Conservation (phyloP, 352 stramenopile species). For the Phytophthora citricola region DNA sequence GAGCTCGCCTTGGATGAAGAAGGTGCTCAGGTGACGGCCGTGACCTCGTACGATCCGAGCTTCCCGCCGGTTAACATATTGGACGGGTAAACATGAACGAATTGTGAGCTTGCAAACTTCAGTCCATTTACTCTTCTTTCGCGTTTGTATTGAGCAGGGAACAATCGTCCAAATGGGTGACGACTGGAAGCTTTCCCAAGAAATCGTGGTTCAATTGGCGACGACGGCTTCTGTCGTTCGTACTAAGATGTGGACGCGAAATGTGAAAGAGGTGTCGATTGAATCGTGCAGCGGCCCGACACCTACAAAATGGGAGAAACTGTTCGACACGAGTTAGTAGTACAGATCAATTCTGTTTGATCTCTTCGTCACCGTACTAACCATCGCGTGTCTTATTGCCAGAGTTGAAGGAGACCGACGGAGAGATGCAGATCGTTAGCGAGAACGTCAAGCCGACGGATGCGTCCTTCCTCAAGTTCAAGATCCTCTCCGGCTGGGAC, state of each 20-base stretch:
- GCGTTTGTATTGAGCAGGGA: conserved; percentile 43
- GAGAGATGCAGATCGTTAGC: conserved; percentile 83
- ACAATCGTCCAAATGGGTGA: conserved; percentile 81
- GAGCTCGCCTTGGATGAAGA: conserved; percentile 85
- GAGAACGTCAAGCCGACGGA: conserved; percentile 76
- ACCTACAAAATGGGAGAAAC: conserved; percentile 83
- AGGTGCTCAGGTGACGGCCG: conserved; percentile 79
- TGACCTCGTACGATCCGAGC: conserved; percentile 77
- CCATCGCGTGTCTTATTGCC: background rate
- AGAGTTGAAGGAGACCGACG: conserved; percentile 84
- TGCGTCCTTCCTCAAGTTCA: conserved; percentile 86
- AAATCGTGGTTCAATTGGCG: conserved; percentile 83
- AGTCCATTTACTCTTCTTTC: no score
- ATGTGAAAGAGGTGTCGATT: conserved; percentile 75
- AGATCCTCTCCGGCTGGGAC: conserved; percentile 83
- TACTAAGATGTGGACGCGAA: conserved; percentile 83
- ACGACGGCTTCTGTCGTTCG: conserved; percentile 77
- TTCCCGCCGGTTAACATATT: conserved; percentile 82
- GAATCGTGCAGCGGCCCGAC: conserved; percentile 73
- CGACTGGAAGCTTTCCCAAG: conserved; percentile 83
- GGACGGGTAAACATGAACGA: conserved; percentile 57
- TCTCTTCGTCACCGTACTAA: background rate
- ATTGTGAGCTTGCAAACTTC: background rate
- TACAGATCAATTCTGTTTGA: background rate
- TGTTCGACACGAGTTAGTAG: conserved; percentile 72